These are phyloP conservation scores for Aspergillus udagawae DNA, from an alignment of 2,329 filamentous ascomycete genomes.

Conservation along the genomic window DNA sequence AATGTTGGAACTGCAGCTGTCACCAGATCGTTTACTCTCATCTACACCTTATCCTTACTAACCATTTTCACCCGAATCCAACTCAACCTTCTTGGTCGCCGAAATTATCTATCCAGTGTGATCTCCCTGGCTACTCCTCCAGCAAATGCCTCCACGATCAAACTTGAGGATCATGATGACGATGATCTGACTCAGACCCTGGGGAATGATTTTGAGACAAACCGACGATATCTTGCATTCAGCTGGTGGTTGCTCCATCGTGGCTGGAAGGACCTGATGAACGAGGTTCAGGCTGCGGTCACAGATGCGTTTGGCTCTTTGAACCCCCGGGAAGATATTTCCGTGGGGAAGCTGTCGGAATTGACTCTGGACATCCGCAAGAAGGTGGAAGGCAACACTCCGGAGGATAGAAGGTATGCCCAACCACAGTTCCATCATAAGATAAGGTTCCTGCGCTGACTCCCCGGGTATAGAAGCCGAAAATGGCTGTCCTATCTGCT, in stretches of 20 bases:
- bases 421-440: neutral
- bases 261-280: constrained; percentile 79
- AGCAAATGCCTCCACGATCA: constrained; percentile 70
- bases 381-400: constrained; percentile 72
- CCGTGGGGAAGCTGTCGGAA: constrained; percentile 72
- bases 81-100: constrained; percentile 89
- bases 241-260: constrained; percentile 97
- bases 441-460: constrained; percentile 21
- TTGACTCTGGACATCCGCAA: constrained; percentile 79
- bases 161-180: constrained; percentile 88
- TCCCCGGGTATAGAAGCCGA: constrained; percentile 39
- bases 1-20: constrained; percentile 57
- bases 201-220: constrained; percentile 93
- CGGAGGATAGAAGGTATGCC: constrained; percentile 55
- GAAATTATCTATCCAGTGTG: constrained; percentile 94
- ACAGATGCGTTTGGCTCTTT: constrained; percentile 83
- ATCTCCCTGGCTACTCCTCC: constrained; percentile 80
- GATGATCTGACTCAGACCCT: constrained; percentile 83
- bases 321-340: constrained; percentile 84
- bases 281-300: constrained; percentile 78
- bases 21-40: constrained; percentile 81
- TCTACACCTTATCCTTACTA: constrained; percentile 86
- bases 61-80: constrained; percentile 92
- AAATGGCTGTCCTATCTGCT: constrained; percentile 84
- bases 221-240: constrained; percentile 89